Evolutionary conservation across 352 stramenopile genomes (phyloP).

Genomic region (Pythium vanterpoolii): DNA sequence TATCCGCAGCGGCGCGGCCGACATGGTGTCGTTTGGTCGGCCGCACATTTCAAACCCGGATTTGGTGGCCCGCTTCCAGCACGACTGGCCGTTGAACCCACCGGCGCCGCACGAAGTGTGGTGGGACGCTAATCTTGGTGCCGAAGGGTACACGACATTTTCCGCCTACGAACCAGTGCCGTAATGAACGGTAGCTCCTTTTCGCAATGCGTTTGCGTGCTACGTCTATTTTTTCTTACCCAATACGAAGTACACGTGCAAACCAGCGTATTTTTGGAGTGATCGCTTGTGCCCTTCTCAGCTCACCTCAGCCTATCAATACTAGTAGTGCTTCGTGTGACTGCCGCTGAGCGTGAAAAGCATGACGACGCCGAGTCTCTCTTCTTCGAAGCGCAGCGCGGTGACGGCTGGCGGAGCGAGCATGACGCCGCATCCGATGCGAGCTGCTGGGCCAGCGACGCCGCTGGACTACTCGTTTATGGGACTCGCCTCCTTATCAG

Average conservation of each 20-base stretch:
- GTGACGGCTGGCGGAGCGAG: neutral
- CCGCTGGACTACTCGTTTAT: conserved; percentile 76
- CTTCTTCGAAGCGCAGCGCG: conserved; percentile 10
- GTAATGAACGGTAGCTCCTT: neutral
- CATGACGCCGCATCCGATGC: conserved; percentile 18
- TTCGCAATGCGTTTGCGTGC: neutral
- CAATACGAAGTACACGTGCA: neutral
- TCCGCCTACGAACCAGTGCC: neutral
- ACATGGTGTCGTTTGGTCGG: conserved; percentile 31
- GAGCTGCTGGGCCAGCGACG: conserved; percentile 13
- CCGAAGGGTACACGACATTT: neutral
- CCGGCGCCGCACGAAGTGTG: conserved; percentile 4
- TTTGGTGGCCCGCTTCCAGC: conserved; percentile 24
- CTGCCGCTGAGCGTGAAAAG: neutral
- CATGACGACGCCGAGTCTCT: conserved; percentile 3
- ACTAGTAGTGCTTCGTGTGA: neutral
- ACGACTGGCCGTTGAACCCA: conserved; percentile 28
- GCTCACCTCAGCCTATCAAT: neutral
- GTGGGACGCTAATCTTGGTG: neutral
- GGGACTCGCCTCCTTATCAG: conserved; percentile 46
- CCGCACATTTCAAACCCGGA: conserved; percentile 44
- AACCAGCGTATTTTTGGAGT: neutral
- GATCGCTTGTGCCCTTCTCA: neutral
- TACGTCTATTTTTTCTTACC: neutral
- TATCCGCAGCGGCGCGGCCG: conserved; percentile 19